phyloP scores from a whole-genome alignment of 768 basidiomycete genomes.

The Butyriboletus loyo region DNA sequence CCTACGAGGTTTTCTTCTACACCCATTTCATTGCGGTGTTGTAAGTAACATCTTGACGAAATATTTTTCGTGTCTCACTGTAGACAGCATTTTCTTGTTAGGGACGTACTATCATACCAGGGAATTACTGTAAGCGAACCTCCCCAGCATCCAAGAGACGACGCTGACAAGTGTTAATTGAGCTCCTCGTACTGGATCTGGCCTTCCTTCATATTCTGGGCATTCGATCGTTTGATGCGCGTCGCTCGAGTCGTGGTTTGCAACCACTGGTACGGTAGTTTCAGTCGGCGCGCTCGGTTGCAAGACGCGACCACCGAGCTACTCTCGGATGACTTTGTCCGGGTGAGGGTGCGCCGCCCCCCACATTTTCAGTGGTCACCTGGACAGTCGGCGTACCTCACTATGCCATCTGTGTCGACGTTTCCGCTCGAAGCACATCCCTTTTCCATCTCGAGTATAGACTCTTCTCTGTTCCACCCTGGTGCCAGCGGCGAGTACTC shows the following conservation, averaged over 20 bases:
- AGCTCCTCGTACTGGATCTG: slow-evolving; percentile 29
- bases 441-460: slow-evolving; percentile 56
- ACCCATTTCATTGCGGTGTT: slow-evolving; percentile 43
- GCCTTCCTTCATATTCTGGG: slow-evolving; percentile 32
- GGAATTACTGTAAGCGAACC: slow-evolving; percentile 5
- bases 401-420: slow-evolving; percentile 43
- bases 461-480: slow-evolving; percentile 21
- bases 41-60: slow-evolving; percentile 26
- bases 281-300: slow-evolving; percentile 19
- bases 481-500: neutral
- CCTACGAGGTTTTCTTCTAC: slow-evolving; percentile 53
- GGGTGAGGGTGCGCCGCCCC: slow-evolving; percentile 43
- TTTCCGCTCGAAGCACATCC: slow-evolving; percentile 56
- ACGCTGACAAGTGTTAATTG: neutral
- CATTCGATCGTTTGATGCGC: slow-evolving; percentile 50
- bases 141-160: neutral
- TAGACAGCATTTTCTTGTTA: slow-evolving; percentile 33
- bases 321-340: slow-evolving; percentile 45
- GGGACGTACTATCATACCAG: slow-evolving; percentile 42
- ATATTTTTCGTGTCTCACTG: slow-evolving; percentile 1
- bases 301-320: slow-evolving; percentile 41
- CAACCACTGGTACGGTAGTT: slow-evolving; percentile 42
- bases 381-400: slow-evolving; percentile 54
- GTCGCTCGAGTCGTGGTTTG: slow-evolving; percentile 40
- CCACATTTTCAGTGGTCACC: slow-evolving; percentile 50